Evolutionary conservation across 73 alveolate genomes (phyloP).

Genomic region (Paramecium bursaria): DNA sequence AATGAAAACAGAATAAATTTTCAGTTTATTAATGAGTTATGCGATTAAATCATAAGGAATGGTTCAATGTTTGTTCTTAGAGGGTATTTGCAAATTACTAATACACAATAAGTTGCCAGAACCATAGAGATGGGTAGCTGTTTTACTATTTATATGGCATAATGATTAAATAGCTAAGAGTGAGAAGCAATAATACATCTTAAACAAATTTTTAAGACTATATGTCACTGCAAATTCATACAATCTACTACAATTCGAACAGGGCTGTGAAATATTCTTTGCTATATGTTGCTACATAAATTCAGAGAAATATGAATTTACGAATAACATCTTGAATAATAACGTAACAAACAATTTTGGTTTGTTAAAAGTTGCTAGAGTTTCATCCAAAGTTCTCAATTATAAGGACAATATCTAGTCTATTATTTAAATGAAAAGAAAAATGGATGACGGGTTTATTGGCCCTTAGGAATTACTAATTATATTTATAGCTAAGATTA

Average conservation of each 20-base stretch:
- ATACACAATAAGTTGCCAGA: slow-evolving; percentile 21
- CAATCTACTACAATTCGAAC: background rate
- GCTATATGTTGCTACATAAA: slow-evolving; percentile 37
- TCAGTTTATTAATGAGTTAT: background rate
- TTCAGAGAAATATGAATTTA: slow-evolving; percentile 8
- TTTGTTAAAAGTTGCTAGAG: too few species aligned
- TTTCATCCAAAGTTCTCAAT: too few species aligned
- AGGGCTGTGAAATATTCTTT: slow-evolving; percentile 33
- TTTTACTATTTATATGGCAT: slow-evolving; percentile 34
- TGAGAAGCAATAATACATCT: background rate
- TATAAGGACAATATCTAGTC: too few species aligned
- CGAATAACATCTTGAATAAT: too few species aligned
- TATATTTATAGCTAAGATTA: too few species aligned
- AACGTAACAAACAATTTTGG: too few species aligned
- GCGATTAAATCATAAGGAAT: slow-evolving; percentile 35
- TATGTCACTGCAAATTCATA: background rate
- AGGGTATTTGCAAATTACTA: slow-evolving; percentile 24
- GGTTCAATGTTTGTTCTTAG: background rate
- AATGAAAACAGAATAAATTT: too few species aligned
- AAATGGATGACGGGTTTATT: too few species aligned
- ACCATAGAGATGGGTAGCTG: slow-evolving; percentile 49
- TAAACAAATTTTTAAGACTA: slow-evolving; percentile 9
- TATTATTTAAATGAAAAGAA: too few species aligned
- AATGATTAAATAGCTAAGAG: background rate
- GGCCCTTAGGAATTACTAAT: too few species aligned